A percentile compares a stretch with the other conserved stretches of the same genome.
phyloP scores from a whole-genome alignment of 306 rosid genomes.

The Fragaria iinumae region DNA sequence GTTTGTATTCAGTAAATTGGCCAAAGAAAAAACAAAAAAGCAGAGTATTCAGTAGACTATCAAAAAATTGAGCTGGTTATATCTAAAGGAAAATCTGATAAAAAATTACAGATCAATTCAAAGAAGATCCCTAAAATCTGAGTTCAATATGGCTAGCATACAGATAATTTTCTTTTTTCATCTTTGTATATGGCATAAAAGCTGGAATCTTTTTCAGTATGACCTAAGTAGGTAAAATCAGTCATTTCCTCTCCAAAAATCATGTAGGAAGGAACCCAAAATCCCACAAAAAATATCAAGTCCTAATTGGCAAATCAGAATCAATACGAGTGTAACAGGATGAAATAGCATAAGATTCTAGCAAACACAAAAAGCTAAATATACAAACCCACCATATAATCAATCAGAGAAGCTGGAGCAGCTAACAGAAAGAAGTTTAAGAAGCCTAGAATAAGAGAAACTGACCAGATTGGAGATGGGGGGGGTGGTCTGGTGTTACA shows the following conservation, averaged over 20 bases:
- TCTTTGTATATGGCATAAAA: background rate
- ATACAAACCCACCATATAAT: background rate
- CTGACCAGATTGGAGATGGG: conserved; percentile 35
- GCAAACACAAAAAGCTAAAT: background rate
- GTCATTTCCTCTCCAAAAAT: background rate
- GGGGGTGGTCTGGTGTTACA: background rate
- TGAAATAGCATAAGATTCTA: conserved; percentile 1
- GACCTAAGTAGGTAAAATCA: background rate
- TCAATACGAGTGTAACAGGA: background rate
- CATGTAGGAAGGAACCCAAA: conserved; percentile 8
- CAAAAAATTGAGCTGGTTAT: background rate
- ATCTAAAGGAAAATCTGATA: background rate
- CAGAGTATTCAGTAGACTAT: background rate
- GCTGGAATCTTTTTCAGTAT: background rate
- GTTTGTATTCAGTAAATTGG: background rate
- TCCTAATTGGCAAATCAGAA: conserved; percentile 2
- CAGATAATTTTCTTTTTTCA: background rate
- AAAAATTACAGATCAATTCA: background rate
- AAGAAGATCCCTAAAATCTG: conserved; percentile 16
- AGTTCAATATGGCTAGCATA: background rate
- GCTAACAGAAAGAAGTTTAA: background rate
- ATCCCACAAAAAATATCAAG: background rate
- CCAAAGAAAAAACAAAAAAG: background rate
- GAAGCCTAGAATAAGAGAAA: conserved; percentile 26
- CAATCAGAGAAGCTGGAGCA: background rate